Conservation (phyloP, 179 eudicot species). For the Drosera spatulata region DNA sequence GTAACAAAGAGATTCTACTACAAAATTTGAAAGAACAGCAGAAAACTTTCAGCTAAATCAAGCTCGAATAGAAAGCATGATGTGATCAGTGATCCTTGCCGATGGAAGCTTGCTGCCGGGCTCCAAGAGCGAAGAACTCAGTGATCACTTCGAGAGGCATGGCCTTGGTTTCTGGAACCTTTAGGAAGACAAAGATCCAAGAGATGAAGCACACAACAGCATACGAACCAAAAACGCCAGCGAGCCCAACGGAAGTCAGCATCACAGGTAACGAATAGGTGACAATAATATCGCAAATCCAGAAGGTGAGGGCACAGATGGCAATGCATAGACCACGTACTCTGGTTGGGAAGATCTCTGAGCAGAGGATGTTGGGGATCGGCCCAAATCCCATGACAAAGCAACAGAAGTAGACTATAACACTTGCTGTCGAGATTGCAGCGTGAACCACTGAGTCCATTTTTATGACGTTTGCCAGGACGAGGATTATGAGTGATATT, state of each 20-base stretch:
- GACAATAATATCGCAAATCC: slow-evolving; percentile 71
- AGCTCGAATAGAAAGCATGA: too few relatives aligned
- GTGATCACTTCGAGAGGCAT: slow-evolving; percentile 86
- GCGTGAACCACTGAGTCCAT: slow-evolving; percentile 42
- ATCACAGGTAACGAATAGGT: slow-evolving; percentile 65
- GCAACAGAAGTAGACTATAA: slow-evolving; percentile 57
- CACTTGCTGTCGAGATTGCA: slow-evolving; percentile 51
- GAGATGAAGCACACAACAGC: slow-evolving; percentile 54
- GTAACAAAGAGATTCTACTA: too few relatives aligned
- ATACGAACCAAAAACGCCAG: slow-evolving; percentile 65
- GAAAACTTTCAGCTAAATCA: too few relatives aligned
- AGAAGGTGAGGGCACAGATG: slow-evolving; percentile 66
- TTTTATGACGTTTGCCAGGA: slow-evolving; percentile 28
- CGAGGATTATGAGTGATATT: slow-evolving; percentile 33
- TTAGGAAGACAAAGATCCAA: slow-evolving; percentile 61
- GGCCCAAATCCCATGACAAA: slow-evolving; percentile 91
- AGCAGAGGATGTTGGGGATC: slow-evolving; percentile 66
- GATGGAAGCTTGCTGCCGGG: slow-evolving; percentile 19
- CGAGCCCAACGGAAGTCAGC: slow-evolving; percentile 61
- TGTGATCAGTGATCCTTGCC: too few relatives aligned
- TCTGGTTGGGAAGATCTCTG: slow-evolving; percentile 75
- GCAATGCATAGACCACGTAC: slow-evolving; percentile 80
- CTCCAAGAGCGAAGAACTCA: slow-evolving; percentile 78
- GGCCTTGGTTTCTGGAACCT: slow-evolving; percentile 81
- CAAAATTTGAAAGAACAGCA: too few relatives aligned